Base-by-base conservation (phyloP, 2,329 filamentous ascomycete species). In the Neofusicoccum kwambonambiense region DNA sequence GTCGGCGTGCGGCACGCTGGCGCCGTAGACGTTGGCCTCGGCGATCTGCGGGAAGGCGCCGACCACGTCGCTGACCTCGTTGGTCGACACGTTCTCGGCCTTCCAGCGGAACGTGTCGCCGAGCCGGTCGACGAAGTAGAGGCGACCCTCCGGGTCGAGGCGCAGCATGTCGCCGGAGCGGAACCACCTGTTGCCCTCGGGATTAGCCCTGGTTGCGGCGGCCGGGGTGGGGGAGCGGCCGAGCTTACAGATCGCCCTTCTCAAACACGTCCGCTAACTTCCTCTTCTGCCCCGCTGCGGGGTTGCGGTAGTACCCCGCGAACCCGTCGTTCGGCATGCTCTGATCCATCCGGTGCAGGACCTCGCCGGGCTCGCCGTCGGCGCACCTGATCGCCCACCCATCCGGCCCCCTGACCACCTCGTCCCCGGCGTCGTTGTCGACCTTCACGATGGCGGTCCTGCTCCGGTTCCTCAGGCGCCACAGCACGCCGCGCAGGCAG, bases 21-120 rank as follows among this genome's bases (percentile, higher is more conserved):
- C 80, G 31, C 81, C 81, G 68, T 83, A 83, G 19, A 83, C 81
- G 62, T 81, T 82, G 4, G 81, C 78, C 69, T 83, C 81, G n/a
- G 77, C 73, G 51, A 83, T 68, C 35, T 77, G 78, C 0, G 79
- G 77, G 69, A 76, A 82, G 22, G 76, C 70, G 19, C 81, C 80
- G 0, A 83, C 71, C 6, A 76, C 78, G 68, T 82, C 79, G 31
- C 78, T 73, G 19, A 83, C 81, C 69, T 83, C 80, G 2, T 80
- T 78, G 4, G 81, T 83, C 63, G 74, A 77, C 1, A 83, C 81
- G 68, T 83, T 83, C 66, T 83, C 81, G 8, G 73, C 75, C 66
- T 83, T 83, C 81, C 81, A 83, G 13, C 81, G 77, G 74, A 80
- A 83, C 0, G 81, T 82, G 67, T 83, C 81, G 42, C 81, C 81